Evolutionary conservation across 1,284 basidiomycete species (phyloP).

Genomic region (Moesziomyces sp.): DNA sequence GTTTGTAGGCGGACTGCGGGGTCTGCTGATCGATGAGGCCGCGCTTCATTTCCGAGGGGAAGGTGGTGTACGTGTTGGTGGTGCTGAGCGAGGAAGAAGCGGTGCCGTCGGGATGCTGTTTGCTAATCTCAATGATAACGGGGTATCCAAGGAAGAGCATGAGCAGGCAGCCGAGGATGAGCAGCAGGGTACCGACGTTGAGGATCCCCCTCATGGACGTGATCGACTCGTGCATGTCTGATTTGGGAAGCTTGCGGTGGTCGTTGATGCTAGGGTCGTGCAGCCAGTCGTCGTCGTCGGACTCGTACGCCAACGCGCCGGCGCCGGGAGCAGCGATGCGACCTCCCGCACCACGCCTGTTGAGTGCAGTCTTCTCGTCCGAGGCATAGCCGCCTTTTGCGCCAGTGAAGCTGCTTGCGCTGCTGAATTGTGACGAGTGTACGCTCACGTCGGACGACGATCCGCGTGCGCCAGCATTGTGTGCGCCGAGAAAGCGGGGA

Average conservation of each 20-base stretch:
- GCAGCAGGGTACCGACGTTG: conserved; percentile 52
- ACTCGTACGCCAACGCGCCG: conserved; percentile 1
- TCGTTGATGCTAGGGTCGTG: conserved; percentile 19
- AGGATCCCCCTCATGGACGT: conserved; percentile 40
- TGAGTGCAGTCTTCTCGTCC: conserved; percentile 4
- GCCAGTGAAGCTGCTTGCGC: conserved; percentile 8
- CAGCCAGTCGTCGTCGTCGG: conserved; percentile 37
- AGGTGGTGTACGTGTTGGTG: conserved; percentile 13
- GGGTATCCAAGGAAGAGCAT: conserved; percentile 65
- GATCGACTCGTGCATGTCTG: neutral
- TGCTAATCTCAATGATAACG: conserved; percentile 43
- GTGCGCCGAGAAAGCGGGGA: conserved; percentile 12
- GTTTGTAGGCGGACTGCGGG: conserved; percentile 15
- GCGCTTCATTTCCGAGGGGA: conserved; percentile 29
- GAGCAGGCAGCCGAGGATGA: conserved; percentile 50
- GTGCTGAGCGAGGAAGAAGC: conserved; percentile 5
- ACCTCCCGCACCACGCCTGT: neutral
- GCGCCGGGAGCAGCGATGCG: neutral
- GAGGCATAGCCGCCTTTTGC: no score
- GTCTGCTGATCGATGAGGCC: conserved; percentile 56
- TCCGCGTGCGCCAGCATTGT: neutral
- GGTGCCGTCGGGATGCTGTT: conserved; percentile 17
- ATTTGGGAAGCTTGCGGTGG: neutral
- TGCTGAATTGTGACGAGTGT: conserved; percentile 14
- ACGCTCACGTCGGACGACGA: conserved; percentile 21